phyloP scores from a whole-genome alignment of 2,329 filamentous ascomycete species.

The Fusarium transvaalense region DNA sequence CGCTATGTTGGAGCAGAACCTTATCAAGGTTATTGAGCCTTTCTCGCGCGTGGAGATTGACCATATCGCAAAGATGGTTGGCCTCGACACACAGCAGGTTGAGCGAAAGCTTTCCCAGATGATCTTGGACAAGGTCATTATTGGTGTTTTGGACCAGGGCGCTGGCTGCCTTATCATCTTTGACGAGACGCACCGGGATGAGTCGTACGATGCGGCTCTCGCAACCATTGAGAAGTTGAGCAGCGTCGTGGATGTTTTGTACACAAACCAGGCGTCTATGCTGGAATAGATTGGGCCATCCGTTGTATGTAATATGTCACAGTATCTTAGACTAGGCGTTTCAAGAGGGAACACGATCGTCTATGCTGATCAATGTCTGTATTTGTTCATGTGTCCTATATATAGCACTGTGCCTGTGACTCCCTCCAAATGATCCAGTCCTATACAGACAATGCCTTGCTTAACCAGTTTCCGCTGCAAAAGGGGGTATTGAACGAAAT shows the following conservation, averaged over 20 bases:
- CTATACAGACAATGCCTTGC: slow-evolving; percentile 5
- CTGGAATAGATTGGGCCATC: slow-evolving; percentile 74
- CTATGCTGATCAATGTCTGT: slow-evolving; percentile 37
- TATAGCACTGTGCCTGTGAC: slow-evolving; percentile 19
- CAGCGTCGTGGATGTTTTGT: slow-evolving; percentile 96
- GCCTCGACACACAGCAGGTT: slow-evolving; percentile 94
- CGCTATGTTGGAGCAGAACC: slow-evolving; percentile 98
- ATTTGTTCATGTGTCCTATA: slow-evolving; percentile 25
- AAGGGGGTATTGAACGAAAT: slow-evolving; percentile 27
- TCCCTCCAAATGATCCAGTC: slow-evolving; percentile 12
- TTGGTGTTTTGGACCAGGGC: slow-evolving; percentile 96
- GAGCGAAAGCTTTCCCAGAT: slow-evolving; percentile 99
- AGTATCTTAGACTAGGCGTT: slow-evolving; percentile 50
- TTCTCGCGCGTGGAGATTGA: slow-evolving; percentile 97
- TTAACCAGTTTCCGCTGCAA: slow-evolving; percentile 5
- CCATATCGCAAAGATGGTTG: slow-evolving; percentile 98
- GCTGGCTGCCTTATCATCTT: slow-evolving; percentile 98
- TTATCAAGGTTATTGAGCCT: slow-evolving; percentile 99
- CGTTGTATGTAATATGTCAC: slow-evolving; percentile 51
- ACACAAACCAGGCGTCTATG: slow-evolving; percentile 96
- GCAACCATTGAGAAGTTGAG: slow-evolving; percentile 97
- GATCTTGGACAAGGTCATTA: slow-evolving; percentile 99
- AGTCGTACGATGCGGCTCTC: slow-evolving; percentile 93
- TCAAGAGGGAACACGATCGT: slow-evolving; percentile 47
- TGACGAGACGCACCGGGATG: slow-evolving; percentile 93